Evolutionary conservation across 2,329 filamentous ascomycete genomes (phyloP).

Genomic region (Diaporthe humulicola): DNA sequence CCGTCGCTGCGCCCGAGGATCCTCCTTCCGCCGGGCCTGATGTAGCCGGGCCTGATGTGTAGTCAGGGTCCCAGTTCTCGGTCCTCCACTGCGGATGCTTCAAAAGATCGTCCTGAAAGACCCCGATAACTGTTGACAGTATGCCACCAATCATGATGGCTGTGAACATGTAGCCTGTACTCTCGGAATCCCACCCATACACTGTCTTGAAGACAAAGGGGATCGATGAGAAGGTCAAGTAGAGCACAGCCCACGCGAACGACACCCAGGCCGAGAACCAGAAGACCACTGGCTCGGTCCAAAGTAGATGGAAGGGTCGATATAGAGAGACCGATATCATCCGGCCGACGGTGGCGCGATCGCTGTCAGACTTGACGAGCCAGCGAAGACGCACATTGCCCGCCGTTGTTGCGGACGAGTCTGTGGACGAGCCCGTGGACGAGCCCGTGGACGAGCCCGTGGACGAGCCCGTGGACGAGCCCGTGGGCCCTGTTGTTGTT

Average conservation of each 20-base stretch:
- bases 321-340: conserved; percentile 82
- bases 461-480: not conserved
- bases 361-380: conserved; percentile 84
- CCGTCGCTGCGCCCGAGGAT: conserved; percentile 40
- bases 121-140: conserved; percentile 76
- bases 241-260: conserved; percentile 91
- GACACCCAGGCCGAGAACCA: conserved; percentile 92
- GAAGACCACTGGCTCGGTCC: conserved; percentile 84
- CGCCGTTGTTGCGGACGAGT: not conserved
- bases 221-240: conserved; percentile 85
- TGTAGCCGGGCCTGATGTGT: conserved; percentile 2
- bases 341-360: conserved; percentile 74
- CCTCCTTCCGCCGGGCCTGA: conserved; percentile 39
- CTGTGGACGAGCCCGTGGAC: conserved; percentile 3
- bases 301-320: conserved; percentile 82
- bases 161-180: conserved; percentile 80
- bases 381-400: conserved; percentile 73
- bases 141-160: conserved; percentile 77
- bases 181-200: conserved; percentile 76
- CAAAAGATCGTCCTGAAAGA: conserved; percentile 79
- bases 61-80: conserved; percentile 44
- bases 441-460: not conserved
- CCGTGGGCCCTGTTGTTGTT: not conserved
- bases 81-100: conserved; percentile 56
- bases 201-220: conserved; percentile 80